phyloP scores from a whole-genome alignment of 169 alveolate genomes.

The Cryptosporidium canis region DNA sequence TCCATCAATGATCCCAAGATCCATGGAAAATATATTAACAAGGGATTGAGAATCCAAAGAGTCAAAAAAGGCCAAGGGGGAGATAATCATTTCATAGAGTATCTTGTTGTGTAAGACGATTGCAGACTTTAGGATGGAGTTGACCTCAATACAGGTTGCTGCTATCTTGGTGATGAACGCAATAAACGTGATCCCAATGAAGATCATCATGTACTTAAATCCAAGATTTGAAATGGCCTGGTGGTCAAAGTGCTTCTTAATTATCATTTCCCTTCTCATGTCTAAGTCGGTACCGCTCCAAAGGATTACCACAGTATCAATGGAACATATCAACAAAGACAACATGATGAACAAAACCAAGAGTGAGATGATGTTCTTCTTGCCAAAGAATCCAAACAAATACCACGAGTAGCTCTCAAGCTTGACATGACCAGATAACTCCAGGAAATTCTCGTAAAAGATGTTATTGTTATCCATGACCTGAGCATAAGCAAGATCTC shows the following conservation, averaged over 20 bases:
- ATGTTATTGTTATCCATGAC: neutral
- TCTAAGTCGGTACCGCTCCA: constrained; percentile 68
- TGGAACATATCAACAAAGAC: neutral
- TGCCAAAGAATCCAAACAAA: constrained; percentile 26
- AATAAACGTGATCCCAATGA: neutral
- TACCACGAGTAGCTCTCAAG: constrained; percentile 57
- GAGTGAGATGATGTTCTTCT: constrained; percentile 7
- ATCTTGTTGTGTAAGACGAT: constrained; percentile 18
- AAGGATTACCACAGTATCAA: constrained; percentile 21
- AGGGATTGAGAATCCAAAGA: constrained; percentile 36
- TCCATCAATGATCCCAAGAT: constrained; percentile 58
- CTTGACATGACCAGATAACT: constrained; percentile 63
- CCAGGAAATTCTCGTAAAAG: constrained; percentile 31
- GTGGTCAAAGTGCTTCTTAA: constrained; percentile 7
- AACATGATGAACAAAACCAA: neutral
- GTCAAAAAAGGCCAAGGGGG: constrained; percentile 55
- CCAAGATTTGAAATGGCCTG: neutral
- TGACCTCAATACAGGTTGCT: constrained; percentile 36
- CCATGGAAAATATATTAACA: constrained; percentile 59
- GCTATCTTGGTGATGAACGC: neutral
- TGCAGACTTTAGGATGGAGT: constrained; percentile 23
- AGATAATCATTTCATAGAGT: constrained; percentile 6
- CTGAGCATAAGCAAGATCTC: neutral
- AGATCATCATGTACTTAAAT: constrained; percentile 21
- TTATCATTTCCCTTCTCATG: constrained; percentile 53